These are phyloP conservation scores for Cladosporium velox DNA, from an alignment of 2,329 filamentous ascomycete species.

Conservation along the genomic window DNA sequence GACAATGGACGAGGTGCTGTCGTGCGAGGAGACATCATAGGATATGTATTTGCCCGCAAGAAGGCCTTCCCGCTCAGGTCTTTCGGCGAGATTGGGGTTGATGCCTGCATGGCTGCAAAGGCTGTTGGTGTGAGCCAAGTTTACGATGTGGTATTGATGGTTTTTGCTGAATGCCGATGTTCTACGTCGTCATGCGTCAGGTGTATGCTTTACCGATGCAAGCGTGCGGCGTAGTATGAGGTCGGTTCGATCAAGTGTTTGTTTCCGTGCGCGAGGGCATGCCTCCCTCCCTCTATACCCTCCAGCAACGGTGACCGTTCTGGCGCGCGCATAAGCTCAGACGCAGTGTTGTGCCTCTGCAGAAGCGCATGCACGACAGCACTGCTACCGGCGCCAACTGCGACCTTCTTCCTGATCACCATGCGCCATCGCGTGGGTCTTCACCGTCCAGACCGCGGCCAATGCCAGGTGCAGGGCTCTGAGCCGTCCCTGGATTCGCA, in stretches of 20 bases:
- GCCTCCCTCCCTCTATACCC: slow-evolving; percentile 48
- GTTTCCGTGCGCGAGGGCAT: slow-evolving; percentile 45
- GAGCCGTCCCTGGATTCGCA: slow-evolving; percentile 26
- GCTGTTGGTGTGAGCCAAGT: slow-evolving; percentile 19
- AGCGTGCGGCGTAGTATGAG: slow-evolving; percentile 25
- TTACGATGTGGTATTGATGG: slow-evolving; percentile 4
- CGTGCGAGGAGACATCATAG: slow-evolving; percentile 20
- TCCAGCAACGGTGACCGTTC: slow-evolving; percentile 29
- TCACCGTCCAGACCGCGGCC: slow-evolving; percentile 22
- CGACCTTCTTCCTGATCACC: slow-evolving; percentile 19
- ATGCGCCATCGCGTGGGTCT: slow-evolving; percentile 22
- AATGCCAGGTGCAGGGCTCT: slow-evolving; percentile 23
- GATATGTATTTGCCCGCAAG: slow-evolving; percentile 46
- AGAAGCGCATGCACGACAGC: slow-evolving; percentile 24
- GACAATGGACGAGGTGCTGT: slow-evolving; percentile 62
- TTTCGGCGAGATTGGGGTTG: slow-evolving; percentile 48
- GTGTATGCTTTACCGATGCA: slow-evolving; percentile 26
- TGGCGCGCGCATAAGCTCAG: slow-evolving; percentile 39
- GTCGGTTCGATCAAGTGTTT: slow-evolving; percentile 37
- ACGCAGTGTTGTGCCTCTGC: slow-evolving; percentile 34
- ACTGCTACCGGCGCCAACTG: slow-evolving; percentile 30
- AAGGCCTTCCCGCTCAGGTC: slow-evolving; percentile 52
- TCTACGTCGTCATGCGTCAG: slow-evolving; percentile 19
- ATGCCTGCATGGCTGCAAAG: slow-evolving; percentile 43
- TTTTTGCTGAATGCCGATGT: slow-evolving; percentile 5